Percentiles rank a stretch among this genome's conserved stretches.
Conservation (phyloP, 345 rosid species). For the Pistacia vera region DNA sequence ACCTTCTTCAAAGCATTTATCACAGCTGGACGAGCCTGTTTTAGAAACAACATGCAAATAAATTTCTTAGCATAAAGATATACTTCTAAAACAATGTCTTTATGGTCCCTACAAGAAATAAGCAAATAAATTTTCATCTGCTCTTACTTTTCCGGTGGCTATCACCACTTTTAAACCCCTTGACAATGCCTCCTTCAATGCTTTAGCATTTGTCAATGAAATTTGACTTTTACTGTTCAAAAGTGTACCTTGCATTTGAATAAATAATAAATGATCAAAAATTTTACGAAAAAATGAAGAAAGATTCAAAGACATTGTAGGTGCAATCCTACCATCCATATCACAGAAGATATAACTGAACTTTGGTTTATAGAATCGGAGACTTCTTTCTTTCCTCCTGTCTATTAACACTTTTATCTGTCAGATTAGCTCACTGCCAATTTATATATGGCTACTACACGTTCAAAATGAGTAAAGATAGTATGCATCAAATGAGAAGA, state of each 20-base stretch:
- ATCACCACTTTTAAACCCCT: slow-evolving; percentile 91
- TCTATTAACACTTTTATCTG: slow-evolving; percentile 57
- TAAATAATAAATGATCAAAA: slow-evolving; percentile 24
- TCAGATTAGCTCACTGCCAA: slow-evolving; percentile 37
- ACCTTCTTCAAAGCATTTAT: slow-evolving; percentile 58
- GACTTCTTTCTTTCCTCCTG: slow-evolving; percentile 87
- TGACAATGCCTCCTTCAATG: slow-evolving; percentile 80
- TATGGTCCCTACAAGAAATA: slow-evolving; percentile 11
- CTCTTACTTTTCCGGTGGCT: slow-evolving; percentile 90
- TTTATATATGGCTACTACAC: slow-evolving; percentile 11
- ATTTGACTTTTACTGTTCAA: slow-evolving; percentile 80
- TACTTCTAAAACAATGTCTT: neutral
- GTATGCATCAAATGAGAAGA: slow-evolving; percentile 13
- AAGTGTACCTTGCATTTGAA: slow-evolving; percentile 64
- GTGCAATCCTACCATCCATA: slow-evolving; percentile 81
- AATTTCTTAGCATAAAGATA: slow-evolving; percentile 4
- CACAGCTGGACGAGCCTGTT: slow-evolving; percentile 81
- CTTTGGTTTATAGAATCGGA: slow-evolving; percentile 86
- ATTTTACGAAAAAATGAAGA: slow-evolving; percentile 8
- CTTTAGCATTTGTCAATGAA: slow-evolving; percentile 65
- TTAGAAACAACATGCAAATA: slow-evolving; percentile 21
- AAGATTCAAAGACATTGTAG: slow-evolving; percentile 16
- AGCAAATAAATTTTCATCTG: neutral
- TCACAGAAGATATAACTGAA: slow-evolving; percentile 96
- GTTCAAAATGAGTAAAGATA: slow-evolving; percentile 17